A percentile compares a stretch with the other conserved stretches of the same genome.
These are phyloP conservation scores for Aciculosporium take DNA, from an alignment of 2,329 filamentous ascomycete species.

Conservation along the genomic window DNA sequence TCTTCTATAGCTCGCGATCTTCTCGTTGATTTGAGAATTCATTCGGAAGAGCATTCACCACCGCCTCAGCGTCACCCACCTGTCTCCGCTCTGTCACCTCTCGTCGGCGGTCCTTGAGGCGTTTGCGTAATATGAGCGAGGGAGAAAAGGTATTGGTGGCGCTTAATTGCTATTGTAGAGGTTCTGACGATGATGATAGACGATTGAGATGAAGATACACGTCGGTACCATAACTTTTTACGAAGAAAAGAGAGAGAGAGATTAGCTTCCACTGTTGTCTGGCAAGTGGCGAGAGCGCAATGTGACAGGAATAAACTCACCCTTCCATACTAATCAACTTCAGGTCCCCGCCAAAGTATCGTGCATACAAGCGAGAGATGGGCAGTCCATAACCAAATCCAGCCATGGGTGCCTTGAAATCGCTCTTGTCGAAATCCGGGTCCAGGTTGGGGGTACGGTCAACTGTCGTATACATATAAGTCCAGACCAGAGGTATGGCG, in stretches of 20 bases:
- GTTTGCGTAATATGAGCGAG: slow-evolving; percentile 40
- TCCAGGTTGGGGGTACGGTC: slow-evolving; percentile 90
- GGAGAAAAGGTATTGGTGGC: slow-evolving; percentile 21
- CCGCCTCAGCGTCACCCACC: slow-evolving; percentile 72
- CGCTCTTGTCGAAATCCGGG: slow-evolving; percentile 95
- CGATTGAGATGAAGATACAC: slow-evolving; percentile 97
- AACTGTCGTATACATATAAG: slow-evolving; percentile 99
- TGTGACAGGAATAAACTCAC: slow-evolving; percentile 36
- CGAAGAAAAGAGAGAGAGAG: slow-evolving; percentile 3
- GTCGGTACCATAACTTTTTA: slow-evolving; percentile 96
- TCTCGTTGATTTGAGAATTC: slow-evolving; percentile 12
- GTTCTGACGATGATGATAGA: slow-evolving; percentile 87
- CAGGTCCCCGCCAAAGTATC: slow-evolving; percentile 94
- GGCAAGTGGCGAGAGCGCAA: slow-evolving; percentile 6
- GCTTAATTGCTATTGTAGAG: slow-evolving; percentile 80
- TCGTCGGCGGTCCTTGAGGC: slow-evolving; percentile 44
- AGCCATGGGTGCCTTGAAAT: slow-evolving; percentile 98
- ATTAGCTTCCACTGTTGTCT: slow-evolving; percentile 8
- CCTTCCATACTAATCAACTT: slow-evolving; percentile 99
- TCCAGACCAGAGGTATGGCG: slow-evolving; percentile 96
- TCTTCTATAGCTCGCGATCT: slow-evolving; percentile 22
- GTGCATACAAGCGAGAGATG: slow-evolving; percentile 83
- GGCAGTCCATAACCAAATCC: slow-evolving; percentile 97
- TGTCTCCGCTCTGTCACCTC: slow-evolving; percentile 81
- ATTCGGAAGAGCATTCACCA: slow-evolving; percentile 43